Base-by-base conservation (phyloP, 192 early-diverging fungal genomes). In the Podila minutissima region DNA sequence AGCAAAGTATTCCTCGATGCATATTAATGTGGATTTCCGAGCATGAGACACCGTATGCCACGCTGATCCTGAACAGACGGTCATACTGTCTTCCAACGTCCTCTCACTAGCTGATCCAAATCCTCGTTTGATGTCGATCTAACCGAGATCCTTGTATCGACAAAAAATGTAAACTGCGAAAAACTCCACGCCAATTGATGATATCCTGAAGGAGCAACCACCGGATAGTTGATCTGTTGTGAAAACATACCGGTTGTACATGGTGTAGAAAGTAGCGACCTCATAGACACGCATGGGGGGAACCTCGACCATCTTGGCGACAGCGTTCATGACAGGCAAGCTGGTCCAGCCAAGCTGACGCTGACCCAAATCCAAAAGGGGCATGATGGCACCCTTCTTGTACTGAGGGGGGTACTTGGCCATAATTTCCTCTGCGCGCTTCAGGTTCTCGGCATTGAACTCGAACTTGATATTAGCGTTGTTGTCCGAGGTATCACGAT, bases 191-290 rank as follows among this genome's bases (percentile, higher is more conserved):
- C 59, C 19, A 17, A 46, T 46, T 46, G 12, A 13, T 46, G 41
- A 15, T 46, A 46, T 24, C 46, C 48, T 53, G n/a, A n/a, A 55
- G 17, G 29, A 9, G n/a, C 8, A 46, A 32, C 20, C 37, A 31
- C 8, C 17, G 41, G 61, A 64, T 2, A 13, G 13, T 13, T 26
- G 17, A 33, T 28, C 35, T 29, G 48, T 20, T 10, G 28, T 12
- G 13, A 60, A 57, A 22, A 73, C 67, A 61, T 82, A 93, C 90
- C 96, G 89, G 89, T 98, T 98, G 88, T 95, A 99, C 98, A 99
- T 99, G 65, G 98, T 99, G 82, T 99, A 99, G 86, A 99, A 99
- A 35, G 97, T 99, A n/a, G 98, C 98, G 24, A 99, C 98, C 83
- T 99, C 97, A 88, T 99, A 99, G 58, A 99, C 97, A 64, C 98